phyloP scores from a whole-genome alignment of 306 rosid genomes.

The Potentilla sterilis region DNA sequence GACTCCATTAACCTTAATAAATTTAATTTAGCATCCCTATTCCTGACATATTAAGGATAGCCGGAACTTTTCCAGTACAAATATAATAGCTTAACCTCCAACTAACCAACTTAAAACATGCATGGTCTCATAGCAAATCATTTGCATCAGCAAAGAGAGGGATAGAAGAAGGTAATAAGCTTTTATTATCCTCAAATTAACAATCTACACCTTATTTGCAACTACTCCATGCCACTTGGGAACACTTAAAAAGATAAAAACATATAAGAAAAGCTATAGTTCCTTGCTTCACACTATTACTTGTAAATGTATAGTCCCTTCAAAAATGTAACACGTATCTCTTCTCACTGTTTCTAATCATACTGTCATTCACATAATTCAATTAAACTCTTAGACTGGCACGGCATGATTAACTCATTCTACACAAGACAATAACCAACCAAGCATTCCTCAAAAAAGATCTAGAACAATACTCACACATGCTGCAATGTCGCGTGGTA shows the following conservation, averaged over 20 bases:
- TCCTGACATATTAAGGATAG: background rate
- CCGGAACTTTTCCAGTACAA: background rate
- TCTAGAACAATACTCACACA: conserved; percentile 53
- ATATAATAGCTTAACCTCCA: background rate
- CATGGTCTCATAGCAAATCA: background rate
- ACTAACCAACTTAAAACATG: conserved; percentile 8
- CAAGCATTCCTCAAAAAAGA: background rate
- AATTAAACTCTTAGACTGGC: background rate
- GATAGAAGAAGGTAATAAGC: background rate
- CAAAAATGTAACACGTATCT: background rate
- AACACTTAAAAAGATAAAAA: background rate
- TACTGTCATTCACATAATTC: background rate
- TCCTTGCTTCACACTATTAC: background rate
- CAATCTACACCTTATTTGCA: background rate
- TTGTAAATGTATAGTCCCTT: background rate
- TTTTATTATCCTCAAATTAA: background rate
- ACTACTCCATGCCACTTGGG: background rate
- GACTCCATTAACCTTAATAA: background rate
- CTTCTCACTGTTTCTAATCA: background rate
- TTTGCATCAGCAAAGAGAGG: background rate
- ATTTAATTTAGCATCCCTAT: background rate
- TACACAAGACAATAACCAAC: background rate
- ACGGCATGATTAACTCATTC: background rate
- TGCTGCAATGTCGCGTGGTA: conserved; percentile 88
- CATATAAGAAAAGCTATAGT: background rate